phyloP scores from a whole-genome alignment of 1,284 basidiomycete genomes.

The Singerocomus inundabilis region DNA sequence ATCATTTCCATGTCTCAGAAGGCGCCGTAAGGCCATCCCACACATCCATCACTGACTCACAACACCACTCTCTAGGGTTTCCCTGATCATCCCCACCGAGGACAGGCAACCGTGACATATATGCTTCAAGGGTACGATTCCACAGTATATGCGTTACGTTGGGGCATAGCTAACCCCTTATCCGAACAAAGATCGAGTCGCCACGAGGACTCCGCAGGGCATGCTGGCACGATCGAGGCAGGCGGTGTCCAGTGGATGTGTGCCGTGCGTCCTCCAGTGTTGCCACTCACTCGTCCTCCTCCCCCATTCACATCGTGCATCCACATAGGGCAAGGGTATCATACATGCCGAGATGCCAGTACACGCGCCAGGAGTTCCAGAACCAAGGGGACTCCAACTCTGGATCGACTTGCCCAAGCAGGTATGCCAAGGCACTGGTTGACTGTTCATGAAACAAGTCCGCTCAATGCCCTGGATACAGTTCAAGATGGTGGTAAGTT shows the following conservation, averaged over 20 bases:
- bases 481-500: constrained; percentile 78
- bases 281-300: background rate
- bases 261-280: constrained; percentile 51
- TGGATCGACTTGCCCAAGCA: constrained; percentile 92
- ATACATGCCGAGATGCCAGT: constrained; percentile 93
- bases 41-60: background rate
- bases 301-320: constrained; percentile 4
- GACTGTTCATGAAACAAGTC: background rate
- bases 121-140: constrained; percentile 73
- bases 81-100: constrained; percentile 88
- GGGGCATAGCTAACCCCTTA: background rate
- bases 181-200: constrained; percentile 51
- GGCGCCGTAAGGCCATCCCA: constrained; percentile 67
- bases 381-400: constrained; percentile 83
- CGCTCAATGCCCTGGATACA: constrained; percentile 37
- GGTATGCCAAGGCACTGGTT: constrained; percentile 31
- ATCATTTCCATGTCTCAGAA: constrained; percentile 67
- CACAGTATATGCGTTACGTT: background rate
- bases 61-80: constrained; percentile 47
- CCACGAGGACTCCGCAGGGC: constrained; percentile 93
- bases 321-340: constrained; percentile 50
- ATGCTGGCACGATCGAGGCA: constrained; percentile 75
- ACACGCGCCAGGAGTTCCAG: constrained; percentile 60
- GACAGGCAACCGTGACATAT: constrained; percentile 87
- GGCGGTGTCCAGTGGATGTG: constrained; percentile 97